Evolutionary conservation across 352 stramenopile species (phyloP).

Genomic region (Phytophthora quininea): DNA sequence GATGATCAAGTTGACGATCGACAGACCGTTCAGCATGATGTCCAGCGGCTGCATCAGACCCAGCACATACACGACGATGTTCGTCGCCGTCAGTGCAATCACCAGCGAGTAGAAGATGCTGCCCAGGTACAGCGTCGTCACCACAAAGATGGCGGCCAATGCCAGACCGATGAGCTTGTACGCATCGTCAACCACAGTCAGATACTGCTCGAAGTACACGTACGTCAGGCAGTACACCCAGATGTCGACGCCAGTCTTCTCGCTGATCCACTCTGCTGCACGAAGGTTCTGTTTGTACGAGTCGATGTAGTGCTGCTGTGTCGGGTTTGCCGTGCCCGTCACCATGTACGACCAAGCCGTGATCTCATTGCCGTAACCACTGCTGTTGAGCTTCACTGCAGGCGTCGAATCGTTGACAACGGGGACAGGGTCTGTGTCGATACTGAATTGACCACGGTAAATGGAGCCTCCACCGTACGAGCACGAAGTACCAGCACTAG

Average conservation of each 20-base stretch:
- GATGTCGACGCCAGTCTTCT: conserved; percentile 62
- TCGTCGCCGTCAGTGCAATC: conserved; percentile 51
- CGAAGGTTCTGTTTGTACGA: conserved; percentile 63
- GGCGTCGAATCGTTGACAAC: conserved; percentile 41
- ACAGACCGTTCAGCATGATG: conserved; percentile 83
- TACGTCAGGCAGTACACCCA: conserved; percentile 69
- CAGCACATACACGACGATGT: conserved; percentile 59
- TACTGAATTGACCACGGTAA: conserved; percentile 67
- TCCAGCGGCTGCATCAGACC: conserved; percentile 65
- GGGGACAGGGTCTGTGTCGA: conserved; percentile 63
- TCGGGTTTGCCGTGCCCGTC: conserved; percentile 56
- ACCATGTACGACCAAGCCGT: conserved; percentile 79
- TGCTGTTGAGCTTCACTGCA: conserved; percentile 57
- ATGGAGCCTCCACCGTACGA: conserved; percentile 74
- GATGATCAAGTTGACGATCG: conserved; percentile 87
- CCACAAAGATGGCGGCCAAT: conserved; percentile 53
- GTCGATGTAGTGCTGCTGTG: conserved; percentile 62
- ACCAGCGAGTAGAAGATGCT: conserved; percentile 49
- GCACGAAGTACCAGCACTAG: conserved; percentile 62
- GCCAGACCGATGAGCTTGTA: conserved; percentile 58
- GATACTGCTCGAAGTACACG: conserved; percentile 73
- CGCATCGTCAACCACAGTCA: conserved; percentile 60
- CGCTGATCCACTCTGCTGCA: conserved; percentile 58
- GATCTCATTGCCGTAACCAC: conserved; percentile 52
- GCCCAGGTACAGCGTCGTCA: conserved; percentile 58